Percentiles rank a stretch among this genome's conserved stretches.
Conservation (phyloP, 495 filamentous ascomycete genomes). For the Lasiosphaeris hirsuta region DNA sequence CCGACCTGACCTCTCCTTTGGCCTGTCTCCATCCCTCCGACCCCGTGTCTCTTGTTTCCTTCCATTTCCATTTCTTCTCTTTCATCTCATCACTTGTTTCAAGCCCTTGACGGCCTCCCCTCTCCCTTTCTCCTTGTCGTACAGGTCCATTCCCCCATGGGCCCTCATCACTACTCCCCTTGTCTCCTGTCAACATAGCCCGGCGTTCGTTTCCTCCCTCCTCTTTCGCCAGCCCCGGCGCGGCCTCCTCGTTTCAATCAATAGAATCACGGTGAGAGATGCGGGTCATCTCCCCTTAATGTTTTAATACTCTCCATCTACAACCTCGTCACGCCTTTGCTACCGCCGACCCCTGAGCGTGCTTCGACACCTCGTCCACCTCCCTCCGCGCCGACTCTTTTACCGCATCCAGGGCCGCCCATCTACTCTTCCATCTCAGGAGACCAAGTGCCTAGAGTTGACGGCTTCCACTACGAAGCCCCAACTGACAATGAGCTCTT, state of each 20-base stretch:
- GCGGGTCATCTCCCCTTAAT: slow-evolving; percentile 38
- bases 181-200: not conserved
- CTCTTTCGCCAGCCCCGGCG: not conserved
- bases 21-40: not conserved
- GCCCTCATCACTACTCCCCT: not conserved
- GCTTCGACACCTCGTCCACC: not conserved
- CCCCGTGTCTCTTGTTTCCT: slow-evolving; percentile 1
- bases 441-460: not conserved
- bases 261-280: slow-evolving; percentile 30
- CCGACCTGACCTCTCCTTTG: not conserved
- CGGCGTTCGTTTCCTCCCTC: not conserved
- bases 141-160: no score
- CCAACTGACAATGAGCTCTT: slow-evolving; percentile 2
- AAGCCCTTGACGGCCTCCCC: not conserved
- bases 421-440: not conserved
- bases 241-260: no score
- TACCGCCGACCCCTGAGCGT: slow-evolving; percentile 18
- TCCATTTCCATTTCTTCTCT: not conserved
- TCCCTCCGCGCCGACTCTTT: not conserved
- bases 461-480: not conserved
- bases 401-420: not conserved
- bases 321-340: slow-evolving; percentile 15
- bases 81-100: slow-evolving; percentile 3
- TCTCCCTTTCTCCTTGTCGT: not conserved
- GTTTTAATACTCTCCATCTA: slow-evolving; percentile 31